Evolutionary conservation across 2,329 filamentous ascomycete genomes (phyloP), one percentile per base, ranked within the genome.

Genomic region (Penicillium occitanis): DNA sequence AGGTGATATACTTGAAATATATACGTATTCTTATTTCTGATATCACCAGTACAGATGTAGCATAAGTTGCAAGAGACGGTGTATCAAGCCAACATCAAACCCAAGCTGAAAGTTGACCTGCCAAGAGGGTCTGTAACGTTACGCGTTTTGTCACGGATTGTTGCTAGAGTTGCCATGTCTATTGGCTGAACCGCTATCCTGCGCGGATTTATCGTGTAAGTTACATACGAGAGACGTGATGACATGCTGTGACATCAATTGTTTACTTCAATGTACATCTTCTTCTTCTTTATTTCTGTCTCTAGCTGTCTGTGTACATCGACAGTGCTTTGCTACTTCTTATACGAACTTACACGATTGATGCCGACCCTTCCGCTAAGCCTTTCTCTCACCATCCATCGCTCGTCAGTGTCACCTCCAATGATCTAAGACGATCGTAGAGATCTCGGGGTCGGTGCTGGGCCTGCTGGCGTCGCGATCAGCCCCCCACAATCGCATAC

Each of bases 131-230:
- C 8, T 44, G 63, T 51, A 53, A 53, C 46, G 42, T 17, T 62
- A 66, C 59, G 28, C 5, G 64, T 62, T 58, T 46, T 66, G 64
- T 66, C 50, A 66, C 64, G 35, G 46, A 40, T 13, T 1, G 46
- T 25, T 30, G 19, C 2, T 13, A n/a, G 2, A 22, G 2, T 4
- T 14, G 7, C 17, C 40, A 37, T 57, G 2, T 7, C 53, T 5
- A 64, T 64, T 64, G 51, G 62, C 7, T 46, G 50, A 33, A 46
- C 42, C 22, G 8, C 40, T 10, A n/a, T 64, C 19, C 25, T 19
- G 7, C n/a, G 3, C 3, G 40, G 58, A 58, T 57, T 17, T 7
- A 22, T 30, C 19, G 40, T 25, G 61, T 64, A 64, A 64, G 30
- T 64, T 57, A 58, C 48, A 53, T 37, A 35, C 42, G 3, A 53